Evolutionary conservation across 2,329 filamentous ascomycete species (phyloP).

Genomic region (Emericellopsis atlantica): DNA sequence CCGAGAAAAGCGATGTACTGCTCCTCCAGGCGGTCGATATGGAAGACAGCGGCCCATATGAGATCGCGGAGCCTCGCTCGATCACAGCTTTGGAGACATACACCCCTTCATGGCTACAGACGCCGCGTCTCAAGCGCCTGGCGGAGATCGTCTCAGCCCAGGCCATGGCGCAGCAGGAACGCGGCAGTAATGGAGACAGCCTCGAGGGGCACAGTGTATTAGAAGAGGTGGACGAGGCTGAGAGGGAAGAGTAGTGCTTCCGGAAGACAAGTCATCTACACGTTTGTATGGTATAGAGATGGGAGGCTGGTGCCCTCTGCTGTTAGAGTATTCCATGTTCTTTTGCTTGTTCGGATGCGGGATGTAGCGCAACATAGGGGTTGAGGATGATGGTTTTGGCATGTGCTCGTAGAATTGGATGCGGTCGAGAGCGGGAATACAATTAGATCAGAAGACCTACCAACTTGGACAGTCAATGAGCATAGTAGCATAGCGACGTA

Average conservation of each 20-base stretch:
- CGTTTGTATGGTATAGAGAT: background rate
- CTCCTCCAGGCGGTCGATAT: constrained; percentile 92
- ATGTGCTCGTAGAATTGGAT: no score
- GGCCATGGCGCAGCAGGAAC: constrained; percentile 90
- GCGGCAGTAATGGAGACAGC: constrained; percentile 43
- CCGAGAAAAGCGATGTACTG: constrained; percentile 94
- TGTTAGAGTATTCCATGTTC: no score
- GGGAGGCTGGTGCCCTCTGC: no score
- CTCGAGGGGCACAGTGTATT: constrained; percentile 38
- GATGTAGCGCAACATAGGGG: no score
- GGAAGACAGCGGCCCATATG: constrained; percentile 97
- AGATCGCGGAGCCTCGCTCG: constrained; percentile 91
- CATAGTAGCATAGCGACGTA: no score
- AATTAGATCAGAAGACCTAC: no score
- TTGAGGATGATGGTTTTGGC: no score
- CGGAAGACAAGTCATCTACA: background rate
- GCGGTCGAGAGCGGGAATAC: no score
- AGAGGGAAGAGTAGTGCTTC: constrained; percentile 12
- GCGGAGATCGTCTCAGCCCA: constrained; percentile 98
- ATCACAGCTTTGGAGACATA: constrained; percentile 97
- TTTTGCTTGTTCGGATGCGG: no score
- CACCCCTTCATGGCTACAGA: constrained; percentile 95
- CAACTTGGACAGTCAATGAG: no score
- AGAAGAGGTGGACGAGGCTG: constrained; percentile 38
- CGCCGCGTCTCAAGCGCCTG: constrained; percentile 81